These are phyloP conservation scores for Verticillium nonalfalfae DNA, from an alignment of 2,329 filamentous ascomycete genomes.

Conservation along the genomic window DNA sequence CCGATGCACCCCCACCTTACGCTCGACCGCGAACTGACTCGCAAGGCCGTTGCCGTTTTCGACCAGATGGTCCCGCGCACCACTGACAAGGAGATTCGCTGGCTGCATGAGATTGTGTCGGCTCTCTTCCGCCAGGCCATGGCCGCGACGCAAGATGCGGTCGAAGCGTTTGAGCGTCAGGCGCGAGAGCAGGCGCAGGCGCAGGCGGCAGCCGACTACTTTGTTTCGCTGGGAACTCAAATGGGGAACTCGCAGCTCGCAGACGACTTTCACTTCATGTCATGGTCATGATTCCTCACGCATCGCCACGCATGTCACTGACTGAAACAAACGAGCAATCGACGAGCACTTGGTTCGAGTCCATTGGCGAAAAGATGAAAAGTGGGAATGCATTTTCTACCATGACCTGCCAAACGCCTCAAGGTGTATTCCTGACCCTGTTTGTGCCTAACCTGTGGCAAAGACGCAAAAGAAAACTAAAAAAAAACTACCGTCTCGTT, in stretches of 20 bases:
- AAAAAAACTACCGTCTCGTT: background rate
- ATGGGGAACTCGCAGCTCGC: slow-evolving; percentile 2
- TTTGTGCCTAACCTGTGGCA: background rate
- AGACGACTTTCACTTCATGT: slow-evolving; percentile 4
- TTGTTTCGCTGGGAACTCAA: slow-evolving; percentile 1
- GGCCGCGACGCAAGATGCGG: slow-evolving; percentile 1
- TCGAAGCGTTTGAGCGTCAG: slow-evolving; percentile 2
- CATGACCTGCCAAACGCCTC: background rate
- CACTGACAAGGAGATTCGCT: background rate
- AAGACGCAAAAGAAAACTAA: background rate
- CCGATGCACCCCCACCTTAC: slow-evolving; percentile 17
- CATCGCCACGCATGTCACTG: no score
- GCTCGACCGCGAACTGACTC: slow-evolving; percentile 20
- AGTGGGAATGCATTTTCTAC: background rate
- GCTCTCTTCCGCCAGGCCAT: slow-evolving; percentile 10
- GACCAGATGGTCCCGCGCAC: slow-evolving; percentile 10
- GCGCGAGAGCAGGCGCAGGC: slow-evolving; percentile 2
- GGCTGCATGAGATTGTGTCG: slow-evolving; percentile 8
- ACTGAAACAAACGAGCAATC: no score
- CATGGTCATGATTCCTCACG: background rate
- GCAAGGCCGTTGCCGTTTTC: slow-evolving; percentile 19
- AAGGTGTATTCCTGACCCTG: background rate
- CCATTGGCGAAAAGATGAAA: background rate
- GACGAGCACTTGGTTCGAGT: background rate
- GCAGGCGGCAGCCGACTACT: background rate